Conservation (phyloP, 257 asterid species). For the Jacaranda copaia region DNA sequence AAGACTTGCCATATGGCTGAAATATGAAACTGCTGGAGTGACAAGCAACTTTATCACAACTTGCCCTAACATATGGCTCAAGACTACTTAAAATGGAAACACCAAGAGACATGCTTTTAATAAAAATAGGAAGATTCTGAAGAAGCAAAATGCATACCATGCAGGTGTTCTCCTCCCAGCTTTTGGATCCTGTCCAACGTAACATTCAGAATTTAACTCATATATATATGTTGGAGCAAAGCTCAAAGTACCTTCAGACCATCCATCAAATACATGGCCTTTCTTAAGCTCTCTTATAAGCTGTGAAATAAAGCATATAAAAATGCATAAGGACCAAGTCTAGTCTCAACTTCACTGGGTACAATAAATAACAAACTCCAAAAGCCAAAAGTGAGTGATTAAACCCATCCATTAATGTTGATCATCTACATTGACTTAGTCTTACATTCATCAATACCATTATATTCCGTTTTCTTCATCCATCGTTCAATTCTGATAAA, state of each 20-base stretch:
- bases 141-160: constrained; percentile 63
- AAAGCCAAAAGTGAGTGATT: not conserved
- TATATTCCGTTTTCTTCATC: not conserved
- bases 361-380: not conserved
- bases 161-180: constrained; percentile 89
- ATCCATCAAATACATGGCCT: constrained; percentile 90
- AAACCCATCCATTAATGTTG: not conserved
- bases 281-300: constrained; percentile 78
- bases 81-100: constrained; percentile 4
- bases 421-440: not conserved
- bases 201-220: constrained; percentile 70
- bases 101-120: not conserved
- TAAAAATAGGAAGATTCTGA: constrained; percentile 7
- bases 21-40: too few species aligned
- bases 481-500: not conserved
- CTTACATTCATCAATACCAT: not conserved
- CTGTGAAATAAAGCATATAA: constrained; percentile 52
- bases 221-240: constrained; percentile 97
- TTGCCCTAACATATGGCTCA: not conserved
- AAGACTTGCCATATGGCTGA: too few species aligned
- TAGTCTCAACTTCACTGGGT: constrained; percentile 2
- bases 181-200: constrained; percentile 74
- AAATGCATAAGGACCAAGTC: not conserved
- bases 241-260: constrained; percentile 86
- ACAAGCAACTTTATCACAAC: constrained; percentile 6